Base-by-base conservation (phyloP, 2,329 filamentous ascomycete genomes). In the Colletotrichum cuscutae region DNA sequence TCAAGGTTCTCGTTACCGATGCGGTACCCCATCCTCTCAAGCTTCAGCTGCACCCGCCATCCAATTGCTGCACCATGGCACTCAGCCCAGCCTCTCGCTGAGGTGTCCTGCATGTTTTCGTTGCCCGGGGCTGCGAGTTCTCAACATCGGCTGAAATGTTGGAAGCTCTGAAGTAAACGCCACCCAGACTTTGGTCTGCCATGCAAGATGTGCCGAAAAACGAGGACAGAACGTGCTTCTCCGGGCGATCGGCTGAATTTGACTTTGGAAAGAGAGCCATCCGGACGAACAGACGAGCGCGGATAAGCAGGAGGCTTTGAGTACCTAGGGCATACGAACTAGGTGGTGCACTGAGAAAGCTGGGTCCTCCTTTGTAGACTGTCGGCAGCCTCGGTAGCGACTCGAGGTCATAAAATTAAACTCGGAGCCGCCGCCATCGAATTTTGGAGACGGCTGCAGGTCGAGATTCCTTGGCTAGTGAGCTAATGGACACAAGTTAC, bases 201-300 rank as follows among this genome's bases (percentile, higher is more conserved):
- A 54, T 61, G 26, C n/a, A 26, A 42, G 42, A 30, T 24, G 6
- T 19, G 35, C 67, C 53, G 28, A 28, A 35, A 12, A 58, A 24
- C 30, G 32, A 52, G 32, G 59, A 15, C 12, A 58, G 19, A 64
- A 70, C 56, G 56, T 61, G 46, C 65, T 42, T 46, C n/a, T 24
- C 19, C 22, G n/a, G 22, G 30, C 13, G 37, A 56, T 65, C 66
- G 24, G 54, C 65, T 46, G 54, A 12, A 54, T 60, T 58, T 49
- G 19, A 61, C 35, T 35, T 65, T 56, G 56, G 28, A n/a, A 22
- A 52, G 32, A 46, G 46, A 46, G 26, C 26, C n/a, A 26, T 42
- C 22, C 54, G 24, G 22, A 56, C 53, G 66, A 19, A 32, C 42
- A 56, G 32, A 30, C 32, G 11, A 32, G 22, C 28, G 90, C 22